A percentile compares a stretch with the other conserved stretches of the same genome.
Evolutionary conservation across 2,329 filamentous ascomycete genomes (phyloP).

Genomic region (Aspergillus quadrilineatus): DNA sequence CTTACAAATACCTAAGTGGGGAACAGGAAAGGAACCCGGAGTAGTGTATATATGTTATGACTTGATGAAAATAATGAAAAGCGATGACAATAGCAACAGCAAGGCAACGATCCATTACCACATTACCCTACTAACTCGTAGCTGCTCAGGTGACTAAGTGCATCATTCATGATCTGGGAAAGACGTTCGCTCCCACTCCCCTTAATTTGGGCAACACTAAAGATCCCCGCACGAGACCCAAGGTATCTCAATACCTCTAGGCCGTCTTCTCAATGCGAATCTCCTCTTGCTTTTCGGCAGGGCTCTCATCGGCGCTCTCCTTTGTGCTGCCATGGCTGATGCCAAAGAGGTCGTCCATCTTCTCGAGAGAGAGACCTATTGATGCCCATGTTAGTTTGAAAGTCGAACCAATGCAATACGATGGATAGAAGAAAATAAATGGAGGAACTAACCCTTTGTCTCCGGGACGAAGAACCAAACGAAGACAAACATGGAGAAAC

Average conservation of each 20-base stretch:
- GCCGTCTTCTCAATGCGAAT: constrained; percentile 13
- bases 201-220: too few species aligned
- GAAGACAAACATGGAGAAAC: constrained; percentile 64
- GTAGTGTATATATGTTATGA: constrained; percentile 3
- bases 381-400: background rate
- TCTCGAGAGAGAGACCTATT: constrained; percentile 55
- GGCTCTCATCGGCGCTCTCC: constrained; percentile 15
- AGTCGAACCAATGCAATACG: background rate
- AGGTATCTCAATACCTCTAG: background rate
- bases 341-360: constrained; percentile 67
- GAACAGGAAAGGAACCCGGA: background rate
- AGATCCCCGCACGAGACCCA: too few species aligned
- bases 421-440: background rate
- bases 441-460: constrained; percentile 59
- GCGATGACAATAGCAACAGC: background rate
- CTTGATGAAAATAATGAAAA: constrained; percentile 9
- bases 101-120: background rate
- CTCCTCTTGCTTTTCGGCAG: constrained; percentile 13
- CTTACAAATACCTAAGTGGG: background rate
- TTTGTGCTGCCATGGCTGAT: constrained; percentile 39
- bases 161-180: background rate
- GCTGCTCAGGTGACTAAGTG: background rate
- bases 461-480: constrained; percentile 70
- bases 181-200: too few species aligned
- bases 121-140: background rate